These are phyloP conservation scores for Botrytis fabae DNA, from an alignment of 2,329 filamentous ascomycete species.

Conservation along the genomic window DNA sequence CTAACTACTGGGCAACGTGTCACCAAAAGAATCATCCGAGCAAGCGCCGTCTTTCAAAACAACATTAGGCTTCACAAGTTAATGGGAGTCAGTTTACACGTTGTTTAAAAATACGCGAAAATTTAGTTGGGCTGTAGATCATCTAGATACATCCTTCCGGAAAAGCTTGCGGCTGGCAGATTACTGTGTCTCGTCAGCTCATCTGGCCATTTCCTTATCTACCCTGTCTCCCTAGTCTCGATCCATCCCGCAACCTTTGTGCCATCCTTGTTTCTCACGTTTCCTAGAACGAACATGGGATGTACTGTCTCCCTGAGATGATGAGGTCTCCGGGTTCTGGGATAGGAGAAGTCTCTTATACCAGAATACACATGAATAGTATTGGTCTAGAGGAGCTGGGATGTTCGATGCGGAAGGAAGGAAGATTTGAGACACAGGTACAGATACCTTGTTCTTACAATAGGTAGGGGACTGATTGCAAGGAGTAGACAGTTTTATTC, in stretches of 20 bases:
- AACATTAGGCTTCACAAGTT: not conserved
- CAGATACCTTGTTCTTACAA: slow-evolving; percentile 3
- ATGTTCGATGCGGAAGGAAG: not conserved
- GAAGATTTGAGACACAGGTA: not conserved
- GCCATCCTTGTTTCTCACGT: slow-evolving; percentile 15
- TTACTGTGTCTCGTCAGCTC: not conserved
- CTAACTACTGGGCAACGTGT: not conserved
- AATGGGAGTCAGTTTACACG: not conserved
- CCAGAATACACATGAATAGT: not conserved
- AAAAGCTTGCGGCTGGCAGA: not conserved
- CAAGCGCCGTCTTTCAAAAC: slow-evolving; percentile 9
- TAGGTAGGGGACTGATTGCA: not conserved
- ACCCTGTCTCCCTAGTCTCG: not conserved
- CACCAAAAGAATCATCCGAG: not conserved
- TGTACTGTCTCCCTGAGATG: not conserved
- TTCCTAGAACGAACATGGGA: not conserved
- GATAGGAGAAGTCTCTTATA: not conserved
- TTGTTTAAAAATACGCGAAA: not conserved
- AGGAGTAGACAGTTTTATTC: not conserved
- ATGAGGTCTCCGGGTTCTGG: not conserved
- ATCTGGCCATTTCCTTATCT: not conserved
- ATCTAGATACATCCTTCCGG: not conserved
- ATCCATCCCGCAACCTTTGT: not conserved
- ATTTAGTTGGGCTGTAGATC: not conserved
- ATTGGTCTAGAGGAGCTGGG: not conserved